Base-by-base conservation (phyloP, 164 flowering plant species). In the Echeveria elegans region DNA sequence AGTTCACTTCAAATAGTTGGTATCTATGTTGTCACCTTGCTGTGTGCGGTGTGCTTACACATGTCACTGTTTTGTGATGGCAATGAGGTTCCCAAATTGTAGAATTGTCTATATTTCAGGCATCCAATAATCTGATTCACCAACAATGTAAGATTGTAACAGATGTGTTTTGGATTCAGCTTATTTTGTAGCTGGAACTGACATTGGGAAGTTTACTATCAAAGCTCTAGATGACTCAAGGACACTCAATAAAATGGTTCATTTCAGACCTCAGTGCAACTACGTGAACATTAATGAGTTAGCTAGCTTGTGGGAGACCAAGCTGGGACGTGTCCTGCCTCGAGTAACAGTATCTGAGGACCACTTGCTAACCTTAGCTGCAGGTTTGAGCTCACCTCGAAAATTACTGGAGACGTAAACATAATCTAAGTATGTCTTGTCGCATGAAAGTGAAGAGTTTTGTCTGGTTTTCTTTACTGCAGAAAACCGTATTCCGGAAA, bases 141-240 rank as follows among this genome's bases (percentile, higher is more conserved):
- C 21, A 48, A 4, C n/a, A n/a, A 19, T 48, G 53, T 48, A 43
- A 4, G 19, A 48, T 19, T n/a, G 24, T 4, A 8, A 23, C 24
- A 21, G 61, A 56, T 56, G 10, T 56, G 2, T 12, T 56, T 56
- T 4, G 32, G n/a, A n/a, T n/a, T n/a, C 80, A 86, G 94, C 94
- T 26, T 88, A 88, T 68, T 88, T 88, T 65, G 83, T 88, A 0
- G 86, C 79, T 0, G 94, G 94, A 24, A 69, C 70, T 10, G 90
- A 88, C 52, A 88, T 88, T 48, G 94, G 94, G 43, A 86, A 82
- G 56, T 84, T 88, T 69, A 88, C 90, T 0, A 71, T 85, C 65
- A 84, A 76, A 73, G 67, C 73, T 0, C 66, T 69, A 0, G 83
- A 78, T 21, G 93, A 85, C 30, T 29, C 30, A 5, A 73, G 86